Evolutionary conservation across 345 rosid genomes (phyloP).

Genomic region (Moricandia arvensis): DNA sequence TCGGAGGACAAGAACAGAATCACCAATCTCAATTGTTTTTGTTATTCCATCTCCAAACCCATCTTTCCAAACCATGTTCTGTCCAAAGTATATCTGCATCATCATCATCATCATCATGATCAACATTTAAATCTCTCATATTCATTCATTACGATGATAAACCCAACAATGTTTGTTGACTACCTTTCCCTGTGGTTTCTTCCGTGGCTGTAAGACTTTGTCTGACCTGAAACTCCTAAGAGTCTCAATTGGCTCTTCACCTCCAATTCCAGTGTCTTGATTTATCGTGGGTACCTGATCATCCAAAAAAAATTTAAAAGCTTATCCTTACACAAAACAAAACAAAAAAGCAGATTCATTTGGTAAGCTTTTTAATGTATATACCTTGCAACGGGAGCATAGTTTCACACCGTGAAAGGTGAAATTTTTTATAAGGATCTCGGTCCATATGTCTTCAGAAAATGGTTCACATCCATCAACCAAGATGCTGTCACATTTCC

Average conservation of each 20-base stretch:
- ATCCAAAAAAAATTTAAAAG: neutral
- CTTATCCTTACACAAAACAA: neutral
- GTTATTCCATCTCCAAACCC: conserved; percentile 33
- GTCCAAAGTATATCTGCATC: conserved; percentile 59
- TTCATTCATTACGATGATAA: conserved; percentile 8
- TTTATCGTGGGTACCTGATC: conserved; percentile 65
- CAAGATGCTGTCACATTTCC: conserved; percentile 55
- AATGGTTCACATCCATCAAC: conserved; percentile 82
- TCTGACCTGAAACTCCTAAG: conserved; percentile 60
- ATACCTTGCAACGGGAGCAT: conserved; percentile 87
- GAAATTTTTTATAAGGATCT: conserved; percentile 52
- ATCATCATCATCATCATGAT: neutral
- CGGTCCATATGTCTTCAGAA: conserved; percentile 84
- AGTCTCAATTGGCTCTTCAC: conserved; percentile 68
- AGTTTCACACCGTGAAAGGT: conserved; percentile 66
- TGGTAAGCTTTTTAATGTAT: neutral
- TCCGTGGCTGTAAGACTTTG: conserved; percentile 60
- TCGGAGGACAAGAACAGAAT: conserved; percentile 42
- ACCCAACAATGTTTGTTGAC: conserved; percentile 1
- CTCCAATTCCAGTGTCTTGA: conserved; percentile 63
- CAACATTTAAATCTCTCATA: neutral
- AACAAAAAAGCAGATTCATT: neutral
- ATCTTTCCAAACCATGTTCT: conserved; percentile 74
- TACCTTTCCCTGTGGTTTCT: conserved; percentile 73
- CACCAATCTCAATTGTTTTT: conserved; percentile 59